Base-by-base conservation (phyloP, 2,329 filamentous ascomycete genomes). In the Acrocalymma vagum region DNA sequence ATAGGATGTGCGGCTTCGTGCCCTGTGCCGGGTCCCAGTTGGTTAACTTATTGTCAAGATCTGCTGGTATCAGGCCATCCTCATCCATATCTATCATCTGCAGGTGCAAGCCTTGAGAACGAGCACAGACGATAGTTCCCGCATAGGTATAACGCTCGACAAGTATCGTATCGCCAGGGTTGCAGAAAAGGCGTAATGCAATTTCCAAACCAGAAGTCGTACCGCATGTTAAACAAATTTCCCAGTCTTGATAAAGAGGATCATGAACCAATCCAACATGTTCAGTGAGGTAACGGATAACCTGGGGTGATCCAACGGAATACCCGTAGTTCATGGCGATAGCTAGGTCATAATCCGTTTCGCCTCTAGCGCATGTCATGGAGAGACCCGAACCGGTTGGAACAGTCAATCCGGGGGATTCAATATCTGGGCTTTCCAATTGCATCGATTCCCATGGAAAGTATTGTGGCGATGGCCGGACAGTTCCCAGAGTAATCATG, bases 181-280 rank as follows among this genome's bases (percentile, higher is more conserved):
- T 39, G 28, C 48, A 55, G 20, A 67, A 59, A 32, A 62, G 59
- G 2, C 60, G 62, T 3, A 67, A 43, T 3, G 52, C 48, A 1
- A 62, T 55, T 6, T 68, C 62, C 9, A 67, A 37, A 4, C 62
- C 64, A n/a, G 59, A 59, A 2, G 63, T 65, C 3, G 48, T 60
- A 1, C 64, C 64, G 38, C 54, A 53, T 0, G 62, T 67, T 23
- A 67, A 29, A 28, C 45, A 52, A 14, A 43, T 44, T 18, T 58
- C 52, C 63, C 64, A 68, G 27, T 67, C 62, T 8, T 42, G 29
- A 34, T 68, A 66, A 4, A 55, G 60, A 7, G 63, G 63, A 13
- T 62, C 31, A 21, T 68, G 61, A 11, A 67, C 46, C 5, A 64
- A 30, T 23, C 58, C 49, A 2, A 58, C 43, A 34, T 64, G 59